Evolutionary conservation across 306 rosid species (phyloP).

Genomic region (Sesbania bispinosa): DNA sequence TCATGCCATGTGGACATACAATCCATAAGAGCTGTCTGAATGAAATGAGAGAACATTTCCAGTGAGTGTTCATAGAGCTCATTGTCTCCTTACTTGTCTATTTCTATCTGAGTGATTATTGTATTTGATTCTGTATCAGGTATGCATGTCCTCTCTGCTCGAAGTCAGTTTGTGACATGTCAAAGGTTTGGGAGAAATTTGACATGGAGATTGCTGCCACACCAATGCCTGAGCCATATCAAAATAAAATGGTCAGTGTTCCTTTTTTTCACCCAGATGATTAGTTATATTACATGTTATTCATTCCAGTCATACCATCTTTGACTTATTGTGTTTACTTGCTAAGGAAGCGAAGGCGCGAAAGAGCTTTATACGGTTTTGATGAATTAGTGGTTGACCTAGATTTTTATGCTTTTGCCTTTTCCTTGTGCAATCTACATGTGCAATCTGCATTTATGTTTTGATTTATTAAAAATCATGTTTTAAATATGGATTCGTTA

Average conservation of each 20-base stretch:
- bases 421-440: not conserved
- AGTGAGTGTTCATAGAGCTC: constrained; percentile 43
- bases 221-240: constrained; percentile 63
- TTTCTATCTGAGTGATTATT: not conserved
- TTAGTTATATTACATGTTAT: not conserved
- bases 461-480: too few relatives aligned
- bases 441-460: too few relatives aligned
- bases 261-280: not conserved
- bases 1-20: constrained; percentile 88
- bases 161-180: constrained; percentile 83
- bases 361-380: not conserved
- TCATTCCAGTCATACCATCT: not conserved
- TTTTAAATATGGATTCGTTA: too few relatives aligned
- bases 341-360: not conserved
- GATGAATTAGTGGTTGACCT: not conserved
- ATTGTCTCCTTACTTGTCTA: not conserved
- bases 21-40: constrained; percentile 70
- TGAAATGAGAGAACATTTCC: constrained; percentile 82
- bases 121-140: constrained; percentile 27
- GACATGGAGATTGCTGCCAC: constrained; percentile 78
- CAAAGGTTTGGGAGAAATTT: constrained; percentile 82
- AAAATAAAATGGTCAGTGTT: constrained; percentile 53
- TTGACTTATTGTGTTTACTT: not conserved
- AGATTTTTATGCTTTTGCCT: not conserved
- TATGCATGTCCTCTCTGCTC: constrained; percentile 89